Base-by-base conservation (phyloP, 257 asterid genomes). In the Nemophila menziesii region DNA sequence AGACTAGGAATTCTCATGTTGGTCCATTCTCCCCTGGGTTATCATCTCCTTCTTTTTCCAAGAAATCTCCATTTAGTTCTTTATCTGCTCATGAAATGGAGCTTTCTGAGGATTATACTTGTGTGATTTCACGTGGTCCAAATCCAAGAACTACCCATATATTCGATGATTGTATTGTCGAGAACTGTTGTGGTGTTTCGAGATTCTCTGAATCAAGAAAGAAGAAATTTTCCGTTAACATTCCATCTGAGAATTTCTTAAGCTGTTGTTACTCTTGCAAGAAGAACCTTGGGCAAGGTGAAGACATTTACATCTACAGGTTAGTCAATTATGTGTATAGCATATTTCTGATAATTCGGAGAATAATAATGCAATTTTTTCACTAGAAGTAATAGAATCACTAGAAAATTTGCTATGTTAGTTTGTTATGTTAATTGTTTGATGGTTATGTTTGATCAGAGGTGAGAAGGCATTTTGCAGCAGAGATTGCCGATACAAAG, bases 41-140 rank as follows among this genome's bases (percentile, higher is more conserved):
- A 3, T 64, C 78, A 10, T 56, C 66, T 7, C 51, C 77, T 14
- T 40, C 72, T 21, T 48, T 56, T n/a, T n/a, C n/a, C 43, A 73
- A 54, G 80, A 78, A 72, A 62, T 74, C 75, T 7, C 66, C 78
- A 11, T 66, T 68, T 57, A 62, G 74, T 0, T 67, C 64, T 43
- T 72, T 82, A 13, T 79, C 96, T 38, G 69, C 67, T 29, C 60
- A 55, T 54, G 93, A 77, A 55, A 79, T 86, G 82, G 93, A 82
- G 77, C 80, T 79, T 13, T 86, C 93, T 0, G 97, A 86, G 77
- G 97, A 86, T 46, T 86, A 86, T 44, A 82, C 97, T 4, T 66
- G 97, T 55, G 97, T 86, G 56, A 77, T 82, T 22, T 74, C 87
- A 16, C 61, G 73, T 29, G 97, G 94, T 17, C 92, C 92, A 13